These are phyloP conservation scores for Sesbania bispinosa DNA, from an alignment of 306 rosid genomes.

Conservation along the genomic window DNA sequence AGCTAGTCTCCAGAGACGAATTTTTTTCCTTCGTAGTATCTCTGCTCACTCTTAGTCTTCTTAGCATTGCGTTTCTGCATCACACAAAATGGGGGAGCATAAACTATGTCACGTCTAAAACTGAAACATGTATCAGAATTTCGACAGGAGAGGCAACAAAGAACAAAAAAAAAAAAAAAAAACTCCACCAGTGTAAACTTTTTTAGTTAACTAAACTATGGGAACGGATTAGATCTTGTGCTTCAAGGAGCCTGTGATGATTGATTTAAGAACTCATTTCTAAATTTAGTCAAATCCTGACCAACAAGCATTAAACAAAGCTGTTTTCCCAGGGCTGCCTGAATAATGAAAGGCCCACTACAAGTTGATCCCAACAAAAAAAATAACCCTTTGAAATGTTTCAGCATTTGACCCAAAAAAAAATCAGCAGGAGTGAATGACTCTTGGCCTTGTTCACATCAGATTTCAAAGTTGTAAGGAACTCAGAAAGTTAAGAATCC, in stretches of 20 bases:
- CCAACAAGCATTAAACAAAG: background rate
- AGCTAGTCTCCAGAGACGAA: conserved; percentile 80
- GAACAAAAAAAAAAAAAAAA: no score
- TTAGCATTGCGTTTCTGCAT: conserved; percentile 91
- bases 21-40: conserved; percentile 76
- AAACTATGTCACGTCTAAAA: background rate
- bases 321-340: background rate
- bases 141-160: background rate
- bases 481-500: no score
- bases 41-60: conserved; percentile 75
- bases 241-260: background rate
- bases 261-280: background rate
- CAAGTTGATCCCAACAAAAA: background rate
- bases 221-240: background rate
- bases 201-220: no score
- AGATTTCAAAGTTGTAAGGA: no score
- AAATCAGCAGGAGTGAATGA: no score
- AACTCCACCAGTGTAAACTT: background rate
- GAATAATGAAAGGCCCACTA: background rate
- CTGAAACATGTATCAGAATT: background rate
- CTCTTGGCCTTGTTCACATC: no score
- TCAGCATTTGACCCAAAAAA: no score
- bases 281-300: background rate
- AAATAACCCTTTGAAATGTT: background rate
- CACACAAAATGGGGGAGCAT: background rate